Percentiles rank a stretch among this genome's conserved stretches.
phyloP scores from a whole-genome alignment of 176 grass and related monocot species.

The Aegilops sharonensis region DNA sequence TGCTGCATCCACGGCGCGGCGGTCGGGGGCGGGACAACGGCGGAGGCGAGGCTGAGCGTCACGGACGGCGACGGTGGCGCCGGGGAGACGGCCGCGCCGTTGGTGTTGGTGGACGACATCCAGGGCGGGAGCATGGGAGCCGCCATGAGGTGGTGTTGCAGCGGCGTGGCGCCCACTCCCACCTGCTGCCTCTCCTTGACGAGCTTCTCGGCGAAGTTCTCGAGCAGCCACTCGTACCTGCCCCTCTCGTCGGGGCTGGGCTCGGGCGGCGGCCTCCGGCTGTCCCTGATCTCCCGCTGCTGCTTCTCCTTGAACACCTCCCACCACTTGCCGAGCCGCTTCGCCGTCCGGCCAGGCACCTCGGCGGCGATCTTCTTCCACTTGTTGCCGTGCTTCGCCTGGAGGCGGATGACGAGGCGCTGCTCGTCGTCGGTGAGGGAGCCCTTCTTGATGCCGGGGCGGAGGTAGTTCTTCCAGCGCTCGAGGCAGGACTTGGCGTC shows the following conservation, averaged over 20 bases:
- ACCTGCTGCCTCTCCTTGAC: conserved; percentile 56
- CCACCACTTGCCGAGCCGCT: conserved; percentile 99
- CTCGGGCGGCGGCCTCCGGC: conserved; percentile 35
- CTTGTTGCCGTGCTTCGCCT: conserved; percentile 99
- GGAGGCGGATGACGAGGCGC: conserved; percentile 72
- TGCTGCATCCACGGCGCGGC: conserved; percentile 31
- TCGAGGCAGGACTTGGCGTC: conserved; percentile 98
- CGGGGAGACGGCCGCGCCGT: conserved; percentile 2
- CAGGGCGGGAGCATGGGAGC: conserved; percentile 73
- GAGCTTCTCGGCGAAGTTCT: conserved; percentile 96
- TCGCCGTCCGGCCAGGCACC: conserved; percentile 80
- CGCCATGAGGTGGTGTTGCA: conserved; percentile 60
- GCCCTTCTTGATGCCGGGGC: conserved; percentile 88
- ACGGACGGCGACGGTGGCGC: conserved; percentile 40
- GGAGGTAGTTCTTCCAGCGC: conserved; percentile 99
- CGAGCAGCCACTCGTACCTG: conserved; percentile 78
- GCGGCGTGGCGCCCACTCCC: background rate
- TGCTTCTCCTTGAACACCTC: conserved; percentile 99
- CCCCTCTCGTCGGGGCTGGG: conserved; percentile 62
- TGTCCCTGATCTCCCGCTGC: conserved; percentile 63
- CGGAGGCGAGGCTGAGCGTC: conserved; percentile 53
- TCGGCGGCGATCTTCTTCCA: conserved; percentile 98
- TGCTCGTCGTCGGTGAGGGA: conserved; percentile 95
- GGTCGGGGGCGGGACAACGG: background rate
- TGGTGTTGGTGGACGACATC: conserved; percentile 53